Conservation (phyloP, 2,329 filamentous ascomycete species). For the Penicillium sp. region DNA sequence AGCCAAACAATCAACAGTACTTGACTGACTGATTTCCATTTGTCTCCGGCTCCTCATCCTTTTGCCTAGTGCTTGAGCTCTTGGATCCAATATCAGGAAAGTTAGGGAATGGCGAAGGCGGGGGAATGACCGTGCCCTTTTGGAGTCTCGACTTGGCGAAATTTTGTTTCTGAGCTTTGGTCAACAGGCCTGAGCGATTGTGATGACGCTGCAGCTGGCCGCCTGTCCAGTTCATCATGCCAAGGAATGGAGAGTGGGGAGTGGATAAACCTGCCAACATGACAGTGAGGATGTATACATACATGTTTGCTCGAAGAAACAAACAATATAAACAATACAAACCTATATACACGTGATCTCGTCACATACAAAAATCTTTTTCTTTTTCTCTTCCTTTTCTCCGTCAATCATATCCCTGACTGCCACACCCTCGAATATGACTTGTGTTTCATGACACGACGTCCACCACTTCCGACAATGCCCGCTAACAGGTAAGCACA, state of each 20-base stretch:
- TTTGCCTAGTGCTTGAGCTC: not conserved
- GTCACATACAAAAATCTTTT: constrained; percentile 6
- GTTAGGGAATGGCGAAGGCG: constrained; percentile 14
- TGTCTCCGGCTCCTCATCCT: not conserved
- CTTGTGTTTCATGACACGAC: constrained; percentile 8
- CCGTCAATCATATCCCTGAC: constrained; percentile 1
- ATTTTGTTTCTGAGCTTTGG: constrained; percentile 32
- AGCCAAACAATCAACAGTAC: constrained; percentile 1
- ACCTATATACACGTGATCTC: constrained; percentile 5
- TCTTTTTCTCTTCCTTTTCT: constrained; percentile 8
- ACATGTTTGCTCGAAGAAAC: not conserved
- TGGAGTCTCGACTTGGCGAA: constrained; percentile 33
- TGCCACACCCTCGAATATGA: not conserved
- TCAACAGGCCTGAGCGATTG: constrained; percentile 25
- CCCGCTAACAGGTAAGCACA: constrained; percentile 20
- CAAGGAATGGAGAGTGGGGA: not conserved
- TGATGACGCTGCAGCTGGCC: constrained; percentile 43
- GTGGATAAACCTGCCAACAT: not conserved
- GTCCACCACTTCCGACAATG: constrained; percentile 1
- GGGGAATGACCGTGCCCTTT: constrained; percentile 13
- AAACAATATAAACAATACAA: constrained; percentile 10
- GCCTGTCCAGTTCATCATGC: constrained; percentile 47
- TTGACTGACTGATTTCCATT: constrained; percentile 1
- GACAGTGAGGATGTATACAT: not conserved
- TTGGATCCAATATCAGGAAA: constrained; percentile 4